Base-by-base conservation (phyloP, 176 grass and related monocot species). In the Chrysopogon serrulatus region DNA sequence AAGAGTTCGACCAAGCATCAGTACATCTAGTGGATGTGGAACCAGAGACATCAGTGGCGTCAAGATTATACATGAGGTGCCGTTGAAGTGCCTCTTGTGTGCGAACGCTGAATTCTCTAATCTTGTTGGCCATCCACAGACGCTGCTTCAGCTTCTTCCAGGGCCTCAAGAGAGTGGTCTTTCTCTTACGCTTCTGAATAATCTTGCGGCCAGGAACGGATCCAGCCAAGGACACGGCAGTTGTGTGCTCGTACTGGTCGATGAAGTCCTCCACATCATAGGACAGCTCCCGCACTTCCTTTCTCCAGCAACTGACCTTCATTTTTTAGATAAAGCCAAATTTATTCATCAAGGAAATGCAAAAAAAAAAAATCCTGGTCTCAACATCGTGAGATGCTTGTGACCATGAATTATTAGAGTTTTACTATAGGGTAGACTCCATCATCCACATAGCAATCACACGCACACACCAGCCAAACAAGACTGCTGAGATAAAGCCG, bases 61-160 rank as follows among this genome's bases (percentile, higher is more conserved):
- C 41, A 64, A 42, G 33, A n/a, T 42, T 54, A 42, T 36, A 36
- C 70, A 87, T 11, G 28, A 3, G 6, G 47, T 68, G 39, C 15
- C 85, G 69, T 26, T 76, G 45, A 45, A 82, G 45, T 11, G 36
- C 70, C 47, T 87, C 61, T 48, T 82, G 85, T 2, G 8, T 23
- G 37, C 77, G 78, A 6, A 16, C 0, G 35, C 85, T 87, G 78
- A 87, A 81, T 12, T 87, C 85, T 53, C 70, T 44, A 15, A 87
- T 57, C 70, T 87, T 87, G 60, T 75, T 81, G 2, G 78, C 78
- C 45, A 75, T 87, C 78, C 85, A 81, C 5, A 87, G 60, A 3
- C 70, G 78, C 35, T 73, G 79, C 45, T n/a, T 81, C 5, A 87
- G 78, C 35, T 59, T 80, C 9, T 75, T 43, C 2, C 6, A 3